Evolutionary conservation across 768 basidiomycete genomes (phyloP).

Genomic region (Xerocomus brunneocitrinus): DNA sequence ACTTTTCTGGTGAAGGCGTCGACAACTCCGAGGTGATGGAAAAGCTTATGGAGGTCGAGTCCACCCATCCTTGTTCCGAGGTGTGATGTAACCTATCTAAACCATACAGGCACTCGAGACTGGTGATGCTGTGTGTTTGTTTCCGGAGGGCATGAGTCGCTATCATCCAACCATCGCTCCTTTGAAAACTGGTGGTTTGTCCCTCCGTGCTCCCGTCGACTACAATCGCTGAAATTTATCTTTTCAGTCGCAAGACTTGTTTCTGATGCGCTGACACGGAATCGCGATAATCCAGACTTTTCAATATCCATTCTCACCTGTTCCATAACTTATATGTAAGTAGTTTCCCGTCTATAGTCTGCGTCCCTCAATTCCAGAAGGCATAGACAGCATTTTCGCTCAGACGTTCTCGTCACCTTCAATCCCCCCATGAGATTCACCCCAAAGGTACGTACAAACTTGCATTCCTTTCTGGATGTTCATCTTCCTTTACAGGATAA

Average conservation of each 20-base stretch:
- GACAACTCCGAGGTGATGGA: constrained; percentile 72
- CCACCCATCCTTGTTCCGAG: not conserved
- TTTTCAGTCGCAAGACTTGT: constrained; percentile 70
- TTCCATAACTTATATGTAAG: constrained; percentile 78
- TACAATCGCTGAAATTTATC: constrained; percentile 1
- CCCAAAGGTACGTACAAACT: constrained; percentile 43
- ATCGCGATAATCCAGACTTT: constrained; percentile 63
- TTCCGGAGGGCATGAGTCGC: constrained; percentile 83
- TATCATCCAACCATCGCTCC: constrained; percentile 87
- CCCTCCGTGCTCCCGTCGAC: not conserved
- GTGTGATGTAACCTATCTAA: constrained; percentile 6
- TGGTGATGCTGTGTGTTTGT: constrained; percentile 78
- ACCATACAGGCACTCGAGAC: constrained; percentile 58
- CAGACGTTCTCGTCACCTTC: constrained; percentile 82
- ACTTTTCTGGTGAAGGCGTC: constrained; percentile 47
- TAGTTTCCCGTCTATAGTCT: not conserved
- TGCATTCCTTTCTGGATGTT: not conserved
- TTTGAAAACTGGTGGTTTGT: constrained; percentile 77
- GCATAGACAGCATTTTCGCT: constrained; percentile 84
- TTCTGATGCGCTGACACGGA: constrained; percentile 69
- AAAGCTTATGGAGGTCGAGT: constrained; percentile 57
- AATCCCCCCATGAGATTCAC: constrained; percentile 64
- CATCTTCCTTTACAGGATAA: constrained; percentile 43
- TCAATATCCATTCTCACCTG: constrained; percentile 71
- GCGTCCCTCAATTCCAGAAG: constrained; percentile 32